Evolutionary conservation across 257 asterid genomes (phyloP), one percentile per base, ranked within the genome.

Genomic region (Solanum corneliomulleri): DNA sequence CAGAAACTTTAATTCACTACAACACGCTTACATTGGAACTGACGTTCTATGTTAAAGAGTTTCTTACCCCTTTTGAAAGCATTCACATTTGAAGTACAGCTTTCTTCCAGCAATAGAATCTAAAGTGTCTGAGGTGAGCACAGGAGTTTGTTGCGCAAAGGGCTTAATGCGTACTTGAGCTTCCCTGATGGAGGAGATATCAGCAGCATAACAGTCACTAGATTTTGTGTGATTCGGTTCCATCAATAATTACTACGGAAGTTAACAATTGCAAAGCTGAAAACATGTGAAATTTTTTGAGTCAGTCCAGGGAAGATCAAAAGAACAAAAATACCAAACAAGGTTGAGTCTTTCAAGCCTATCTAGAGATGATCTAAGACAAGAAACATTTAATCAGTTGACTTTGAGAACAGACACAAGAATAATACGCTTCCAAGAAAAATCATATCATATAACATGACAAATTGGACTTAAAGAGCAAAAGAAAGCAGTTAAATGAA

Each of bases 11-110:
- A 25, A 8, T 77, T 44, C 84, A 25, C 64, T 44, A 23, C 29
- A 1, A 76, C 23, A 76, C 35, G 25, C 9, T 21, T 8, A 15
- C 2, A 77, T 3, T 25, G 13, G 12, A 77, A 15, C 62, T n/a
- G 2, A 1, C 1, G 0, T 41, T 76, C 12, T 75, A 41, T 44
- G 20, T 47, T 12, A 78, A 27, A 15, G 49, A 80, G 49, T 52
- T 47, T 84, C 97, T 92, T 88, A 97, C 99, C 98, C 99, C 91
- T 95, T 97, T 90, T 97, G 99, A 70, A 95, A 95, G 88, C 96
- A 94, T 93, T 97, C 99, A 87, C 98, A 94, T 91, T 95, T 97
- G 77, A 94, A 94, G 92, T 93, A 90, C 74, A 97, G 90, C 58
- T 93, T 94, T 87, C 94, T 92, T 88, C 97, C 98, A 21, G 95